Evolutionary conservation across 2,329 filamentous ascomycete genomes (phyloP).

Genomic region (Knoxdaviesia capensis): DNA sequence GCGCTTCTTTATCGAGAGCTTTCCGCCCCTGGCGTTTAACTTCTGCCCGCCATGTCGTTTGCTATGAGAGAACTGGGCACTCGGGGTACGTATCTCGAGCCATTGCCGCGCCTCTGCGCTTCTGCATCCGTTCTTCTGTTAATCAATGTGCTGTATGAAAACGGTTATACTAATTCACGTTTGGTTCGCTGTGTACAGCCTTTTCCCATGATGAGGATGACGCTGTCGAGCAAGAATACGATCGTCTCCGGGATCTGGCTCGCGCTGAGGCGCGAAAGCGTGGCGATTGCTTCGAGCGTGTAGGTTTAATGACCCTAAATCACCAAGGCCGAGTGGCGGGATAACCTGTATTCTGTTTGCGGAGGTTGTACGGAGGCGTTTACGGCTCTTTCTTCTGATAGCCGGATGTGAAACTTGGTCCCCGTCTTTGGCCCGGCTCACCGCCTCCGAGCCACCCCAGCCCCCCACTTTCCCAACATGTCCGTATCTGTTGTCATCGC

Average conservation of each 20-base stretch:
- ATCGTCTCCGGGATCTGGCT: constrained; percentile 69
- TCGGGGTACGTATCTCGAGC: too few species aligned
- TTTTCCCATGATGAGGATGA: constrained; percentile 52
- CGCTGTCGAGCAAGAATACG: constrained; percentile 70
- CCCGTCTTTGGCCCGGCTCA: too few species aligned
- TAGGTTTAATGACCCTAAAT: constrained; percentile 16
- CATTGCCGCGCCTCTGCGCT: too few species aligned
- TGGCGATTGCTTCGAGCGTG: constrained; percentile 53
- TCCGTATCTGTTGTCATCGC: not conserved
- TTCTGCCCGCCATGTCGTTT: too few species aligned
- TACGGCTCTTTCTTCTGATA: too few species aligned
- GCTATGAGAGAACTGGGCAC: too few species aligned
- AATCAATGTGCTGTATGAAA: not conserved
- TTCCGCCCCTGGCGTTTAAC: too few species aligned
- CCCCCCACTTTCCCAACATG: not conserved
- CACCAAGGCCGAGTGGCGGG: not conserved
- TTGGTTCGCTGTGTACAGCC: constrained; percentile 25
- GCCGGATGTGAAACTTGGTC: too few species aligned
- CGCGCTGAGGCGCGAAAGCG: constrained; percentile 64
- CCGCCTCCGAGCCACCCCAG: not conserved
- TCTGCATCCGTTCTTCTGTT: too few species aligned
- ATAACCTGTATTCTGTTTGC: too few species aligned
- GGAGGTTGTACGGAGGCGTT: too few species aligned
- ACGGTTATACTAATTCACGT: not conserved
- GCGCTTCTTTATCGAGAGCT: too few species aligned